Conservation (phyloP, 495 filamentous ascomycete species). For the Penicillium psychrofluorescens region DNA sequence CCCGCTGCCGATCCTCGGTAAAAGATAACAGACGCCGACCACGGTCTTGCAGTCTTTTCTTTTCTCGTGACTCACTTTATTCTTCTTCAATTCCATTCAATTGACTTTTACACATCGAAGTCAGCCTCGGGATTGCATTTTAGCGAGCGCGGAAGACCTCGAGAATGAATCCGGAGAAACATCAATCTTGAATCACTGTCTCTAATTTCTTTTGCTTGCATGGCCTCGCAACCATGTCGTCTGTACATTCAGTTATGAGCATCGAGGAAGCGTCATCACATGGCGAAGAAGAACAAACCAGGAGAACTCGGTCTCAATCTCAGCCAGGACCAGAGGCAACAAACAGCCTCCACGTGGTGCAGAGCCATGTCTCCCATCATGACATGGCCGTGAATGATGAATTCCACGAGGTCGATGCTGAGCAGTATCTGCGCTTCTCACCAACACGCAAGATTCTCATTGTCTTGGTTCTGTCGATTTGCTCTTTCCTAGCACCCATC, state of each 20-base stretch:
- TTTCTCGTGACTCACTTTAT: constrained; percentile 10
- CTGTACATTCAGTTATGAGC: constrained; percentile 9
- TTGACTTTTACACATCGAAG: too few species aligned
- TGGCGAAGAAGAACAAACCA: constrained; percentile 5
- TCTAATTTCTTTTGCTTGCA: not conserved
- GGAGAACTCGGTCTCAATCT: constrained; percentile 5
- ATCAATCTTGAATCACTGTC: too few species aligned
- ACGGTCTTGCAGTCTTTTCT: constrained; percentile 3
- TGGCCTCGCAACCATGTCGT: constrained; percentile 6
- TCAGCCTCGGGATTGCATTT: too few species aligned
- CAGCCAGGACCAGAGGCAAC: constrained; percentile 1
- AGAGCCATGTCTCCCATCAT: constrained; percentile 26
- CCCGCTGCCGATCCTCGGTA: constrained; percentile 15
- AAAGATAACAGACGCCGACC: constrained; percentile 8
- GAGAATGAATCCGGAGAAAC: constrained; percentile 6
- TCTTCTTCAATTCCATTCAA: too few species aligned
- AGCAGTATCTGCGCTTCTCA: constrained; percentile 47
- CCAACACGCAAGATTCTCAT: constrained; percentile 50
- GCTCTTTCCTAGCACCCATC: constrained; percentile 61
- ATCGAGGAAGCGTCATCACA: constrained; percentile 8
- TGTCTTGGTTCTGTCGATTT: constrained; percentile 56
- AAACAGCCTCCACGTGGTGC: constrained; percentile 12
- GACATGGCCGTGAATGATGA: constrained; percentile 23
- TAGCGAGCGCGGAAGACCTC: not conserved
- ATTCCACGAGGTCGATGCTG: constrained; percentile 30